These are phyloP conservation scores for Dactylellina haptotyla DNA, from an alignment of 2,329 filamentous ascomycete genomes.

Conservation along the genomic window DNA sequence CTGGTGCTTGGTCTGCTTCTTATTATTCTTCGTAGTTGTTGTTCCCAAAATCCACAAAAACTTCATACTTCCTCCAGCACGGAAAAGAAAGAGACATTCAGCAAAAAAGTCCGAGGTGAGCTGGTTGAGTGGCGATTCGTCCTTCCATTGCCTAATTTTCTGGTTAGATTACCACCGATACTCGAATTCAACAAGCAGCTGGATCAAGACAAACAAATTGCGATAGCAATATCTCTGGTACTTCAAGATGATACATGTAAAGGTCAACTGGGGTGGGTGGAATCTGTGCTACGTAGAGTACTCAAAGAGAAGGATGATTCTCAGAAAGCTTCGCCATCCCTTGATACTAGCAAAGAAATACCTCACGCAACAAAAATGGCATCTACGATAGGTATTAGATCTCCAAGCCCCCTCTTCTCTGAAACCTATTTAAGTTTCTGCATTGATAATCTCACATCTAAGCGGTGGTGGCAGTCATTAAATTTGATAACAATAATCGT, in stretches of 20 bases:
- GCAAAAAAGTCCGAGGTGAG: slow-evolving; percentile 57
- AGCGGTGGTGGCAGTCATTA: slow-evolving; percentile 66
- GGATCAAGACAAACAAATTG: slow-evolving; percentile 75
- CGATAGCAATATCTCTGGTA: slow-evolving; percentile 77
- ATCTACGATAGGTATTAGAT: background rate
- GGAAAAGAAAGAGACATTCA: slow-evolving; percentile 82
- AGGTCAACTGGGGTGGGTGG: slow-evolving; percentile 83
- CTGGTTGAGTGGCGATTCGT: background rate
- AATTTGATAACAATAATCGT: slow-evolving; percentile 54
- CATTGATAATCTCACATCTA: background rate
- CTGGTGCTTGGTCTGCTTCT: background rate
- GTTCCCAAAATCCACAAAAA: slow-evolving; percentile 89
- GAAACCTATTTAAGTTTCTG: background rate
- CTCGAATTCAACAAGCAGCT: slow-evolving; percentile 81
- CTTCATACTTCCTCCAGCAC: slow-evolving; percentile 87
- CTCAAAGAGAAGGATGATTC: slow-evolving; percentile 74
- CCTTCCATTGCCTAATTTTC: slow-evolving; percentile 56
- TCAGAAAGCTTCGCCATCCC: too few species aligned
- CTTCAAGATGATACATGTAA: slow-evolving; percentile 81
- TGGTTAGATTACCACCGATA: slow-evolving; percentile 71
- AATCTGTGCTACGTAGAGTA: slow-evolving; percentile 74
- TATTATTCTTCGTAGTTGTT: slow-evolving; percentile 68
- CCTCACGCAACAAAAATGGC: too few species aligned
- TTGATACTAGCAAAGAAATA: too few species aligned
- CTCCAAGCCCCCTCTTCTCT: background rate